Evolutionary conservation across 116 monocot genomes (phyloP).

Genomic region (Trichopus zeylanicus): DNA sequence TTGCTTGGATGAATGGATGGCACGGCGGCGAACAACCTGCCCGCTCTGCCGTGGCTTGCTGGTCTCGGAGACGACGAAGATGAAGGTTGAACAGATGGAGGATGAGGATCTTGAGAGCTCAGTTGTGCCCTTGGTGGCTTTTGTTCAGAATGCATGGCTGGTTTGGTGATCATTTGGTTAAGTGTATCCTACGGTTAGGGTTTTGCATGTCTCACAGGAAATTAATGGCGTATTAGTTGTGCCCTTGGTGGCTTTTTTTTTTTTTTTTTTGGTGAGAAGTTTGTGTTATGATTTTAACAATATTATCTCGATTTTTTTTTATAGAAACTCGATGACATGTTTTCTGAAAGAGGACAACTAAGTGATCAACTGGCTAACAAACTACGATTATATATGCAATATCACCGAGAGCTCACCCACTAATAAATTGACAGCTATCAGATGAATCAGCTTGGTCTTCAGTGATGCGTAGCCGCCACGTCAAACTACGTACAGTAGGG

Average conservation of each 20-base stretch:
- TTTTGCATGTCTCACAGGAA: neutral
- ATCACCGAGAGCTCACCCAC: too few relatives aligned
- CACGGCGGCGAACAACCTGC: conserved; percentile 4
- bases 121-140: neutral
- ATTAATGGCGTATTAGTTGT: neutral
- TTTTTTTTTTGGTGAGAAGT: too few relatives aligned
- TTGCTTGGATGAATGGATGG: conserved; percentile 32
- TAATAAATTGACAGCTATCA: too few relatives aligned
- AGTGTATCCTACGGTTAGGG: neutral
- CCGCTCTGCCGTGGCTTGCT: conserved; percentile 24
- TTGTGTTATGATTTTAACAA: too few relatives aligned
- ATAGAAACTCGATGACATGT: too few relatives aligned
- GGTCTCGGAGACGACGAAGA: neutral
- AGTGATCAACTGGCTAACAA: too few relatives aligned
- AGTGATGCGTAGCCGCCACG: too few relatives aligned
- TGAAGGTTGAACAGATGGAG: neutral
- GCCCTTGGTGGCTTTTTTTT: neutral
- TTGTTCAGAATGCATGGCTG: conserved; percentile 4
- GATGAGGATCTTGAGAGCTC: neutral
- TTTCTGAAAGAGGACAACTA: too few relatives aligned
- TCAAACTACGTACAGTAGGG: too few relatives aligned
- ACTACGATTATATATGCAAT: too few relatives aligned
- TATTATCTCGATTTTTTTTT: too few relatives aligned
- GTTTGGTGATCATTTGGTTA: neutral
- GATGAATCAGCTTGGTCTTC: too few relatives aligned